Base-by-base conservation (phyloP, 2,329 filamentous ascomycete genomes). In the Cordyceps tenuipes region DNA sequence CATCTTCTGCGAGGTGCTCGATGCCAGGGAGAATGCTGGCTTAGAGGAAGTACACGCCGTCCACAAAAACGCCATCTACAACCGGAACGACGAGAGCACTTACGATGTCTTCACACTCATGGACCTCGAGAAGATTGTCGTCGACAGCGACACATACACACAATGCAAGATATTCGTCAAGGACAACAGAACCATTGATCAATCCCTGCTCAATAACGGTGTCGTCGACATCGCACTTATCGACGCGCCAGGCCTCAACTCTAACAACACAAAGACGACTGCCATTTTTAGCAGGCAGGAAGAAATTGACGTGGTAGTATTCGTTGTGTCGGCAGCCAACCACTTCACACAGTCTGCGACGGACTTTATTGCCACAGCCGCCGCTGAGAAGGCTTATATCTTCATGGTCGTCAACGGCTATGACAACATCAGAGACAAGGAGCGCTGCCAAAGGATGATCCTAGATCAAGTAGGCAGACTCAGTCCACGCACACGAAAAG, bases 401-500 rank as follows among this genome's bases (percentile, higher is more conserved):
- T 99, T 99, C 73, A 96, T 99, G 73, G 94, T 99, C 15, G 94
- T 99, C 65, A 99, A 99, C 71, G 92, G 93, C 19, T 99, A 91
- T 68, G 94, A 99, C 73, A 88, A 89, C 63, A 97, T 99, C 67
- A 83, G 88, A 64, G 92, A 97, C 73, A 94, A 97, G 77, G 82
- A 90, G 62, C 82, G 93, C 62, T 97, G 93, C 72, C 84, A 96
- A 72, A 91, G 94, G 69, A 89, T 91, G 84, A 94, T 99, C 54
- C 73, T 99, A 62, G 91, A 97, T 67, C 93, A 97, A 73, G 87
- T 99, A 17, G 80, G 83, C 53, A 85, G 85, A 29, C 80, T 99
- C n/a, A 97, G 93, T 69, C 94, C 93, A 2, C 86, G 88, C 56
- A 99, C 94, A 0, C 89, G 87, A 79, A 97, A 97, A 71, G 94